A percentile compares a stretch with the other conserved stretches of the same genome.
Conservation (phyloP, 2,329 filamentous ascomycete species). For the Beauveria scarabaeidicola region DNA sequence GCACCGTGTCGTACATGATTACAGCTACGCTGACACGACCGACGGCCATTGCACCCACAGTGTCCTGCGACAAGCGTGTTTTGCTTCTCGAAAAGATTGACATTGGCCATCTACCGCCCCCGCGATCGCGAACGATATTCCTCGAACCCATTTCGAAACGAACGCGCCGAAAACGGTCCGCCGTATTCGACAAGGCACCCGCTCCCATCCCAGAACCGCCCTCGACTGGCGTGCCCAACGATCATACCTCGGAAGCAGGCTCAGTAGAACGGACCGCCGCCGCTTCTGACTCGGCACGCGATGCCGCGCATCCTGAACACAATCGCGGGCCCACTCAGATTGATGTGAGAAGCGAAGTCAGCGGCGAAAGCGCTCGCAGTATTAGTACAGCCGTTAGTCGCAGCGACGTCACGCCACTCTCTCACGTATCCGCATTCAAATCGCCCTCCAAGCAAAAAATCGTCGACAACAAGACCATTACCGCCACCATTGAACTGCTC, state of each 20-base stretch:
- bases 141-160: constrained; percentile 77
- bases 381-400: constrained; percentile 55
- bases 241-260: constrained; percentile 27
- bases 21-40: constrained; percentile 85
- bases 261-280: constrained; percentile 32
- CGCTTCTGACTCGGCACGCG: constrained; percentile 32
- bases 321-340: constrained; percentile 35
- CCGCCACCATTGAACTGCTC: constrained; percentile 72
- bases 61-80: constrained; percentile 73
- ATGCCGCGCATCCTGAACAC: constrained; percentile 23
- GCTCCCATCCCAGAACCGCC: constrained; percentile 33
- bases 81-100: constrained; percentile 76
- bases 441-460: constrained; percentile 31
- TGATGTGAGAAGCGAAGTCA: constrained; percentile 59
- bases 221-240: constrained; percentile 16
- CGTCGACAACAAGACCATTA: constrained; percentile 69
- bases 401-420: constrained; percentile 30
- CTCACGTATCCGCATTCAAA: constrained; percentile 23
- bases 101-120: constrained; percentile 63
- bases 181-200: constrained; percentile 30
- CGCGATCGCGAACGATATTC: constrained; percentile 74
- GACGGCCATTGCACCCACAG: constrained; percentile 72
- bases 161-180: constrained; percentile 52
- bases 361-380: constrained; percentile 61
- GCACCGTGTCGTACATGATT: constrained; percentile 84